phyloP scores from a whole-genome alignment of 2,329 filamentous ascomycete genomes.

The Sarocladium oryzae region DNA sequence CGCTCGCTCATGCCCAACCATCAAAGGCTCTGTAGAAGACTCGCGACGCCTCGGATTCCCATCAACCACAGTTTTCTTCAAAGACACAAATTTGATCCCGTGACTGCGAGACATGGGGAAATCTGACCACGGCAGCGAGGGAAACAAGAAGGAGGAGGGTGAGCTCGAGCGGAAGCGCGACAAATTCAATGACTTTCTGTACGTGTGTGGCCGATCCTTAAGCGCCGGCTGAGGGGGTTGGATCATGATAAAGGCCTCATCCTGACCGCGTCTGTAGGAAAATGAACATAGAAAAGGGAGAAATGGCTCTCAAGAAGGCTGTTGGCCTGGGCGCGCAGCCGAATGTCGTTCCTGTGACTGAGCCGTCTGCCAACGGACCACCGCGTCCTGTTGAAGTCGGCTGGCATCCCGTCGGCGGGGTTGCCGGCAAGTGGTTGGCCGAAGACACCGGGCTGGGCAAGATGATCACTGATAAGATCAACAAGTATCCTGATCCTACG shows the following conservation, averaged over 20 bases:
- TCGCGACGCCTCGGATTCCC: no score
- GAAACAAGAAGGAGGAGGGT: conserved; percentile 13
- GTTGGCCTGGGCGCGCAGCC: conserved; percentile 24
- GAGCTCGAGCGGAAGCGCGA: conserved; percentile 26
- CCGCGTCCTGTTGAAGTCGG: conserved; percentile 41
- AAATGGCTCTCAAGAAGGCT: conserved; percentile 29
- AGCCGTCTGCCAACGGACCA: conserved; percentile 23
- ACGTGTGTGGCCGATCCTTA: no score
- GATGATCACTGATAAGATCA: conserved; percentile 48
- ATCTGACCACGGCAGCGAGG: not conserved
- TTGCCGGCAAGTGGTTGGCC: conserved; percentile 52
- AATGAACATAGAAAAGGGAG: conserved; percentile 27
- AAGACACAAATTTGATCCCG: no score
- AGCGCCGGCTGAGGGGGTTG: no score
- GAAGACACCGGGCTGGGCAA: conserved; percentile 48
- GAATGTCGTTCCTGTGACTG: conserved; percentile 24
- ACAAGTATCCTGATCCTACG: conserved; percentile 50
- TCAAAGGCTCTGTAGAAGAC: not conserved
- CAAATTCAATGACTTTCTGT: conserved; percentile 27
- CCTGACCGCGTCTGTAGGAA: conserved; percentile 17
- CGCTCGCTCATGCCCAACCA: not conserved
- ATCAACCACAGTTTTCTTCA: no score
- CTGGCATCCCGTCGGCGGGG: conserved; percentile 52
- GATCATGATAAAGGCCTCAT: not conserved
- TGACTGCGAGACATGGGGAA: no score